phyloP scores from a whole-genome alignment of 2,329 filamentous ascomycete species.

The Parastagonospora avenae region DNA sequence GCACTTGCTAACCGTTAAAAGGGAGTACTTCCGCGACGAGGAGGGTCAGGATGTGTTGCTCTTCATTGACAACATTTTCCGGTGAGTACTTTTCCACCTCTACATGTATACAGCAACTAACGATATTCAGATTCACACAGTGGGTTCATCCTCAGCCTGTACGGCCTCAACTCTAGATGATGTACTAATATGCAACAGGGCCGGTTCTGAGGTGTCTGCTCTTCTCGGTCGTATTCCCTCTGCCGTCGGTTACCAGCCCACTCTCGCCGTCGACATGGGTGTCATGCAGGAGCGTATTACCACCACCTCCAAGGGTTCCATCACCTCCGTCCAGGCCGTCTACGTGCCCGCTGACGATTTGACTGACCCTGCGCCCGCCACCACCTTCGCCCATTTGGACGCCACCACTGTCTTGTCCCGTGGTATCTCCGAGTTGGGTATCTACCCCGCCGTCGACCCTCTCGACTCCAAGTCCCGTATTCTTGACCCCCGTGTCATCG shows the following conservation, averaged over 20 bases:
- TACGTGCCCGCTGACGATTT: conserved; percentile 99
- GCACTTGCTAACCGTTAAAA: background rate
- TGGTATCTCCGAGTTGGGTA: conserved; percentile 99
- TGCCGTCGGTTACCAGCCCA: conserved; percentile 91
- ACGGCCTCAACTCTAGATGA: background rate
- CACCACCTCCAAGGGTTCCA: conserved; percentile 99
- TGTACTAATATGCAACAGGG: conserved; percentile 76
- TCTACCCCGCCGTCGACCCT: conserved; percentile 99
- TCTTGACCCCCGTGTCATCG: conserved; percentile 97
- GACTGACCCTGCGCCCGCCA: conserved; percentile 99
- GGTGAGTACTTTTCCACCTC: conserved; percentile 39
- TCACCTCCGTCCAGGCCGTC: conserved; percentile 99
- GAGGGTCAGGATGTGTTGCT: conserved; percentile 96
- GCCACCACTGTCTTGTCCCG: conserved; percentile 99
- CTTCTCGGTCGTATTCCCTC: conserved; percentile 99
- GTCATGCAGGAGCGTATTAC: conserved; percentile 97
- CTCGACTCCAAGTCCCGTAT: conserved; percentile 99
- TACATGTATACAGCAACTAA: background rate
- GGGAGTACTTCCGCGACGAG: conserved; percentile 79
- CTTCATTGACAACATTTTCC: conserved; percentile 99
- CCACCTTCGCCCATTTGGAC: conserved; percentile 99
- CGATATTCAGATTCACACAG: conserved; percentile 72
- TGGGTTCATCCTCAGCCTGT: background rate
- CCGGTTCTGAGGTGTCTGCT: conserved; percentile 99
- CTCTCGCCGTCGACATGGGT: conserved; percentile 44